Evolutionary conservation across 2,329 filamentous ascomycete genomes (phyloP), one percentile per base, ranked within the genome.

Genomic region (Pleomassaria siparia): DNA sequence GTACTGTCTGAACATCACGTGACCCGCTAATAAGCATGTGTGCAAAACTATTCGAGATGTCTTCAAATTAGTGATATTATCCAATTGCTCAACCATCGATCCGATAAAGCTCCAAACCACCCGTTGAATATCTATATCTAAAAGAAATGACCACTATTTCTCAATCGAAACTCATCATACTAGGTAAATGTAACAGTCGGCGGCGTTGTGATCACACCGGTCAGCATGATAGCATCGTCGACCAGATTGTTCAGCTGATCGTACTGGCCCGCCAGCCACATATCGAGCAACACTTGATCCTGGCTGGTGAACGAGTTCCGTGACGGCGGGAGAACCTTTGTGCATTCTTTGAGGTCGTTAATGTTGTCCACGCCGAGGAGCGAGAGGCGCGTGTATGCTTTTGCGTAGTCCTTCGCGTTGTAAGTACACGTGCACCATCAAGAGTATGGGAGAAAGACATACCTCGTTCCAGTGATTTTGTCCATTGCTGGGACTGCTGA

Each of bases 341-440:
- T 80, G 72, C 80, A 83, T 53, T 82, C 80, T 13, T 74, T 78
- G 35, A 83, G 65, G 18, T 70, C 62, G 61, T 82, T 82, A 62
- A 83, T 77, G 57, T 81, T 81, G 56, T 78, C 73, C 12, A 82
- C 79, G 2, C 80, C 80, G 10, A 83, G 74, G 2, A 83, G 66
- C 25, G 75, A 79, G 29, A 83, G 69, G 18, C 79, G 77, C 36
- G 80, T 72, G 54, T 82, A 82, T 11, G 77, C 79, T 28, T 72
- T 70, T 2, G 79, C 73, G 45, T 80, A 83, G 36, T 76, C 78
- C 73, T 69, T 21, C 10, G 24, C 15, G 3, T 13, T 24, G 33
- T 37, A 9, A 37, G 33, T 13, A 41, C 21, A 7, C 15, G 7
- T 13, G 12, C 16, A 8, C 39, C 28, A n/a, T n/a, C n/a, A n/a